phyloP scores from a whole-genome alignment of 805 yeast genomes.

The Wickerhamomyces chaumierensis region DNA sequence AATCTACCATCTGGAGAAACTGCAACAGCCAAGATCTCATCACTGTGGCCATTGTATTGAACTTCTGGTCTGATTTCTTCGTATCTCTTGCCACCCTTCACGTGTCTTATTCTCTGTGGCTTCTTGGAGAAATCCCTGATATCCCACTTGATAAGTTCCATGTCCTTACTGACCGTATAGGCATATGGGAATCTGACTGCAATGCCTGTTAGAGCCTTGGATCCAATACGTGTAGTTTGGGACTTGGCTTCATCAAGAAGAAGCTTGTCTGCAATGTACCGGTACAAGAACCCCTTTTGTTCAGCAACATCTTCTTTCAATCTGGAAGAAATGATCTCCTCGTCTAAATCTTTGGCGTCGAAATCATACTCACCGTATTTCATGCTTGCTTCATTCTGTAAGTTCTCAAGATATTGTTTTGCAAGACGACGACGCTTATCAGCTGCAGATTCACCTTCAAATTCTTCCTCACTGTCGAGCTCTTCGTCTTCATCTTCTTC shows the following conservation, averaged over 20 bases:
- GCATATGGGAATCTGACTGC: conserved; percentile 33
- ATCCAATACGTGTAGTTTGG: conserved; percentile 45
- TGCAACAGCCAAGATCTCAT: conserved; percentile 66
- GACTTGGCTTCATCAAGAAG: conserved; percentile 28
- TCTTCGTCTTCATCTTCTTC: conserved; percentile 24
- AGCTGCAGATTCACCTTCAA: conserved; percentile 69
- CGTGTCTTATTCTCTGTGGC: conserved; percentile 55
- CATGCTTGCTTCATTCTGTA: conserved; percentile 44
- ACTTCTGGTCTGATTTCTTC: conserved; percentile 31
- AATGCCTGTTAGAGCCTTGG: conserved; percentile 40
- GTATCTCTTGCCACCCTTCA: conserved; percentile 48
- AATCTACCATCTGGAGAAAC: conserved; percentile 80
- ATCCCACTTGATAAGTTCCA: conserved; percentile 74
- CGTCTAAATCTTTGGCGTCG: conserved; percentile 86
- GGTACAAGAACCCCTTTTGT: conserved; percentile 72
- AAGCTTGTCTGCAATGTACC: conserved; percentile 45
- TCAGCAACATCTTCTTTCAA: conserved; percentile 85
- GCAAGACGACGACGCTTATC: conserved; percentile 93
- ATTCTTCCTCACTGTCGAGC: conserved; percentile 61
- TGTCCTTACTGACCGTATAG: conserved; percentile 75
- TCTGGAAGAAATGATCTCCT: conserved; percentile 72
- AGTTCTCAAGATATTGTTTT: conserved; percentile 76
- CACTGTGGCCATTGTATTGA: conserved; percentile 61
- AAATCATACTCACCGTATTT: conserved; percentile 33
- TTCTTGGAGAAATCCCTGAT: conserved; percentile 39